These are phyloP conservation scores for Lathyrus sativus DNA, from an alignment of 306 rosid species.

Conservation along the genomic window DNA sequence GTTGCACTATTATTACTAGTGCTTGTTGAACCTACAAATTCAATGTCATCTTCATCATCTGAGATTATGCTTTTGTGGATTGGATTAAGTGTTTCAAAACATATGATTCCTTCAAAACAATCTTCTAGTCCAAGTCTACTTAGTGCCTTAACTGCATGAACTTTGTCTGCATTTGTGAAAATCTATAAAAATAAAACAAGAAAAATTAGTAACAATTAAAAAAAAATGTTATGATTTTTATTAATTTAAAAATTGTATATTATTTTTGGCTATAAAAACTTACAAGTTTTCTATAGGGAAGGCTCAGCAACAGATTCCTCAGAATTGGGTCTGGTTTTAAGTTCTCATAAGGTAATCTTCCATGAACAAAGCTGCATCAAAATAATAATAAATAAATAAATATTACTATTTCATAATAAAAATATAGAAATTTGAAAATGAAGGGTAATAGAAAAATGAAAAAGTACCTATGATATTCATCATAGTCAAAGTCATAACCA, in stretches of 20 bases:
- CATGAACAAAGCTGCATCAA: conserved; percentile 79
- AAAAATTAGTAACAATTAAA: not conserved
- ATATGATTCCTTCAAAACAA: conserved; percentile 88
- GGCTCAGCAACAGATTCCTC: conserved; percentile 66
- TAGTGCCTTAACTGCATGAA: conserved; percentile 76
- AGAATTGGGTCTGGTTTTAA: conserved; percentile 82
- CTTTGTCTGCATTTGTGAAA: conserved; percentile 90
- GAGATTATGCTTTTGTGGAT: conserved; percentile 59
- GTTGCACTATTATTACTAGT: conserved; percentile 31
- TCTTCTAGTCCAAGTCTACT: conserved; percentile 86
- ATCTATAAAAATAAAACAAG: conserved; percentile 50
- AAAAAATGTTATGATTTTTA: not conserved
- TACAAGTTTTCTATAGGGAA: conserved; percentile 85
- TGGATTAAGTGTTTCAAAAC: conserved; percentile 96
- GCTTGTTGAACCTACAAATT: conserved; percentile 58
- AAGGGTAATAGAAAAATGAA: conserved; percentile 11
- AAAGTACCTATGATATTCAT: conserved; percentile 84
- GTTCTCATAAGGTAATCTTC: conserved; percentile 91
- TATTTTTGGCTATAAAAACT: conserved; percentile 38
- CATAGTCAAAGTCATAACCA: conserved; percentile 95
- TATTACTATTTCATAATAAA: conserved; percentile 31
- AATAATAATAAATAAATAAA: not conserved
- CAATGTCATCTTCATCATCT: conserved; percentile 86
- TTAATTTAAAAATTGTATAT: not conserved
- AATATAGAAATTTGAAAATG: conserved; percentile 17